A percentile compares a stretch with the other conserved stretches of the same genome.
Evolutionary conservation across 495 filamentous ascomycete species (phyloP).

Genomic region (Neurospora hispaniola): DNA sequence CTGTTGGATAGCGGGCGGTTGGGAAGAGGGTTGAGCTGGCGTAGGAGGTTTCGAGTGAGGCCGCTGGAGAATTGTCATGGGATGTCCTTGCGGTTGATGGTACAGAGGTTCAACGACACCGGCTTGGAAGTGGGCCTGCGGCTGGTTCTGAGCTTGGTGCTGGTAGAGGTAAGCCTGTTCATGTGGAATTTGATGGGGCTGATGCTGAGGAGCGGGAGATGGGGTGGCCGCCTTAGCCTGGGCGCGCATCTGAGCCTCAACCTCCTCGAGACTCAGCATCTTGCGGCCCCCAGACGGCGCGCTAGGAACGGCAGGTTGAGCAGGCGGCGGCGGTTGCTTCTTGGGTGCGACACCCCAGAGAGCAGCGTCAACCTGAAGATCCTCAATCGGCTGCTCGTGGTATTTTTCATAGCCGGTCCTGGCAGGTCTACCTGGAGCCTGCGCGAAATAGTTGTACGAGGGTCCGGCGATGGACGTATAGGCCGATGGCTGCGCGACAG

Average conservation of each 20-base stretch:
- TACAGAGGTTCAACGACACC: conserved; percentile 18
- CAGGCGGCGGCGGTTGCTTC: conserved; percentile 34
- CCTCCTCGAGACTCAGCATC: conserved; percentile 94
- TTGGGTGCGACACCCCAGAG: conserved; percentile 75
- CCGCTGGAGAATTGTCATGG: conserved; percentile 37
- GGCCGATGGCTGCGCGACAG: conserved; percentile 16
- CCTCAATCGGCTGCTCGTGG: conserved; percentile 58
- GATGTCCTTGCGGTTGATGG: conserved; percentile 27
- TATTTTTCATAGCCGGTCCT: conserved; percentile 86
- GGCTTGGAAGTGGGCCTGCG: conserved; percentile 18
- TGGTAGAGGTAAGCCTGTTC: conserved; percentile 15
- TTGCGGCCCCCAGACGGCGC: conserved; percentile 44
- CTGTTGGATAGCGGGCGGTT: conserved; percentile 25
- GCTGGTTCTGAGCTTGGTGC: conserved; percentile 13
- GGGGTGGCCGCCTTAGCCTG: conserved; percentile 40
- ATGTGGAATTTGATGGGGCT: conserved; percentile 21
- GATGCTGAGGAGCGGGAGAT: conserved; percentile 14
- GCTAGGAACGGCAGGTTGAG: conserved; percentile 19
- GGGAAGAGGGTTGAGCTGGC: conserved; percentile 17
- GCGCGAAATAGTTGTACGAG: conserved; percentile 30
- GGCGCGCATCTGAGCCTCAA: conserved; percentile 83
- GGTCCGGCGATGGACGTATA: conserved; percentile 15
- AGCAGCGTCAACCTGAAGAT: conserved; percentile 83
- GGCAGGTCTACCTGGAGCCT: conserved; percentile 42
- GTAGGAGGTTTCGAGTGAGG: conserved; percentile 28